Conservation (phyloP, 2,329 filamentous ascomycete species). For the Aulographum hederae region DNA sequence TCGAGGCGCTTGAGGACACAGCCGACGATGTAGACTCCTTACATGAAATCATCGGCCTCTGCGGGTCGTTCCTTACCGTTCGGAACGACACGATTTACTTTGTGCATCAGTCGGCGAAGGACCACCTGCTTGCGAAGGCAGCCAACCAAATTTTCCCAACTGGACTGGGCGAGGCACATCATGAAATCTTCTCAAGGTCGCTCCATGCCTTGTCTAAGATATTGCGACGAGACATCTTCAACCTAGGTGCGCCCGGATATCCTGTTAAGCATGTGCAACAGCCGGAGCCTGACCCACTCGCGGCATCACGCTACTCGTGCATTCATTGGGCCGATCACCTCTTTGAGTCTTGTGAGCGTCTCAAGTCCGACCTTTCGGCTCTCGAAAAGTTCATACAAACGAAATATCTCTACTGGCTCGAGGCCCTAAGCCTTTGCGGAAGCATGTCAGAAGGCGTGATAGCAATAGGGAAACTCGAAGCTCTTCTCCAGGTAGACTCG, state of each 20-base stretch:
- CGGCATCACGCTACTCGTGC: slow-evolving; percentile 11
- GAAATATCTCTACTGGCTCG: slow-evolving; percentile 8
- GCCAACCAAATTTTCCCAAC: slow-evolving; percentile 13
- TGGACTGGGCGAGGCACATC: slow-evolving; percentile 11
- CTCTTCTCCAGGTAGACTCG: slow-evolving; percentile 5
- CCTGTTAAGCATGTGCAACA: slow-evolving; percentile 8
- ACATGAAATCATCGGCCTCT: slow-evolving; percentile 14
- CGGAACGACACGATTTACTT: slow-evolving; percentile 5
- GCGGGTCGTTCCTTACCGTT: slow-evolving; percentile 20
- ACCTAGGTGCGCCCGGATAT: slow-evolving; percentile 7
- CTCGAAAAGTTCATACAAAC: slow-evolving; percentile 6
- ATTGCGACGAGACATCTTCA: slow-evolving; percentile 12
- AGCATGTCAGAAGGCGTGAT: slow-evolving; percentile 7
- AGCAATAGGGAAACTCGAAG: slow-evolving; percentile 6
- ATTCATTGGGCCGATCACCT: slow-evolving; percentile 18
- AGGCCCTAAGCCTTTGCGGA: slow-evolving; percentile 8
- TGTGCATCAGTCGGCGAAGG: slow-evolving; percentile 20
- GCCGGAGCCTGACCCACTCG: slow-evolving; percentile 11
- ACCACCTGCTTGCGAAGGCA: slow-evolving; percentile 15
- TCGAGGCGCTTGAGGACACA: slow-evolving; percentile 6
- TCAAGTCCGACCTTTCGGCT: slow-evolving; percentile 1
- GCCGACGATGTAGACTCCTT: slow-evolving; percentile 7
- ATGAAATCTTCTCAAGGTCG: slow-evolving; percentile 16
- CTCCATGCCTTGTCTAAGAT: slow-evolving; percentile 10
- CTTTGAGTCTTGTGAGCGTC: slow-evolving; percentile 7